Evolutionary conservation across 2,329 filamentous ascomycete species (phyloP).

Genomic region (Sordariomycetes sp.): DNA sequence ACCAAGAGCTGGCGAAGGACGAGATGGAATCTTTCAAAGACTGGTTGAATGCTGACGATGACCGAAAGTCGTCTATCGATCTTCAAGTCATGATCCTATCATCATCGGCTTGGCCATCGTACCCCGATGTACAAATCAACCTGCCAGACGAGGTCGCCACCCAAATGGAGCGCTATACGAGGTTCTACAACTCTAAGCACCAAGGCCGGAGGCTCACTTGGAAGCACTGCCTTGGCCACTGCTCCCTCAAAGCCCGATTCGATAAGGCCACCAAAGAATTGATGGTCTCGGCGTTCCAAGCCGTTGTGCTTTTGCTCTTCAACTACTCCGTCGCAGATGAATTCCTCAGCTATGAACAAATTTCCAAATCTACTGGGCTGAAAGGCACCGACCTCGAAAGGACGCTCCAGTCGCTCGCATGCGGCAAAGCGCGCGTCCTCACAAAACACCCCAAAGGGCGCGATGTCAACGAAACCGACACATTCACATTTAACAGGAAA

Average conservation of each 20-base stretch:
- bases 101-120: slow-evolving; percentile 85
- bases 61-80: slow-evolving; percentile 40
- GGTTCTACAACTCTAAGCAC: slow-evolving; percentile 83
- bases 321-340: slow-evolving; percentile 56
- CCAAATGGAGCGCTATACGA: slow-evolving; percentile 75
- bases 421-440: slow-evolving; percentile 77
- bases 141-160: slow-evolving; percentile 66
- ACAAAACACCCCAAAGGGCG: slow-evolving; percentile 76
- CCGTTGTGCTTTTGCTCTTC: slow-evolving; percentile 83
- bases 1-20: slow-evolving; percentile 86
- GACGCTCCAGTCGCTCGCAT: slow-evolving; percentile 90
- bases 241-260: slow-evolving; percentile 74
- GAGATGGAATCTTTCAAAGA: slow-evolving; percentile 85
- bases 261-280: slow-evolving; percentile 77
- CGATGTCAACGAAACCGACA: slow-evolving; percentile 71
- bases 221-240: slow-evolving; percentile 91
- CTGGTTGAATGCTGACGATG: slow-evolving; percentile 45
- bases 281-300: slow-evolving; percentile 85
- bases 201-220: slow-evolving; percentile 78
- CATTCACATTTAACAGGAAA: slow-evolving; percentile 68
- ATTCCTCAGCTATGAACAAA: slow-evolving; percentile 64
- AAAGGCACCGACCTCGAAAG: slow-evolving; percentile 72
- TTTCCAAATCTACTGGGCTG: slow-evolving; percentile 66
- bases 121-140: slow-evolving; percentile 63
- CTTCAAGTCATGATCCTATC: slow-evolving; percentile 87